A percentile compares a stretch with the other conserved stretches of the same genome.
phyloP scores from a whole-genome alignment of 768 basidiomycete genomes.

The Auricularia auricula-judae region DNA sequence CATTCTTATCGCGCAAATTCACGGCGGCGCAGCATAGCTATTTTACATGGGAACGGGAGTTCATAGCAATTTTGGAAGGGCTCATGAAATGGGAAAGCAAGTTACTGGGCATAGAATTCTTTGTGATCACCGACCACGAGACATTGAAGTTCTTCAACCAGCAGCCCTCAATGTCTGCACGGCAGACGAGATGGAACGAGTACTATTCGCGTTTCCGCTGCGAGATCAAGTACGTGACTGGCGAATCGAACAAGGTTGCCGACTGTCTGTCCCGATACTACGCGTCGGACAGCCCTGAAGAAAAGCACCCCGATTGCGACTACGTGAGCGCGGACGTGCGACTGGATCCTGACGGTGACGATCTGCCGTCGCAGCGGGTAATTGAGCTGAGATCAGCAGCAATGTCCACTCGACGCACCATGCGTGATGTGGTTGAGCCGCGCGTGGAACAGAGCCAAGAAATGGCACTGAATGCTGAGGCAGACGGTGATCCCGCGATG shows the following conservation, averaged over 20 bases:
- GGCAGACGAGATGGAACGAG: conserved; percentile 21
- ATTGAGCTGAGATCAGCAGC: background rate
- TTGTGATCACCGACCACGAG: conserved; percentile 19
- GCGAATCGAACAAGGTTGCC: conserved; percentile 18
- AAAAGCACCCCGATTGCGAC: background rate
- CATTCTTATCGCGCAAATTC: conserved; percentile 21
- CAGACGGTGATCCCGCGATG: too few species aligned
- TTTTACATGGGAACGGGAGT: conserved; percentile 14
- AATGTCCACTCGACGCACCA: too few species aligned
- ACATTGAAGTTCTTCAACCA: conserved; percentile 7
- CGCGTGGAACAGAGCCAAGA: background rate
- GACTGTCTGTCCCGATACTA: conserved; percentile 22
- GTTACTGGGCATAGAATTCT: conserved; percentile 15
- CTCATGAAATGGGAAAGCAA: conserved; percentile 23
- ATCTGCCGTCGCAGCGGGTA: background rate
- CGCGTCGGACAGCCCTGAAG: conserved; percentile 14
- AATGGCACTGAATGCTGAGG: background rate
- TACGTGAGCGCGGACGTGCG: conserved; percentile 2
- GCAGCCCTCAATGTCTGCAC: conserved; percentile 6
- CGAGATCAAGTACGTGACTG: conserved; percentile 17
- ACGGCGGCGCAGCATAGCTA: conserved; percentile 20
- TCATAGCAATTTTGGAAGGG: conserved; percentile 8
- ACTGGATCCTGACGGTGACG: conserved; percentile 9
- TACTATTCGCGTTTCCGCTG: conserved; percentile 19
- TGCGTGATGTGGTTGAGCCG: background rate